Evolutionary conservation across 2,329 filamentous ascomycete genomes (phyloP).

Genomic region (Aspergillus costaricaensis): DNA sequence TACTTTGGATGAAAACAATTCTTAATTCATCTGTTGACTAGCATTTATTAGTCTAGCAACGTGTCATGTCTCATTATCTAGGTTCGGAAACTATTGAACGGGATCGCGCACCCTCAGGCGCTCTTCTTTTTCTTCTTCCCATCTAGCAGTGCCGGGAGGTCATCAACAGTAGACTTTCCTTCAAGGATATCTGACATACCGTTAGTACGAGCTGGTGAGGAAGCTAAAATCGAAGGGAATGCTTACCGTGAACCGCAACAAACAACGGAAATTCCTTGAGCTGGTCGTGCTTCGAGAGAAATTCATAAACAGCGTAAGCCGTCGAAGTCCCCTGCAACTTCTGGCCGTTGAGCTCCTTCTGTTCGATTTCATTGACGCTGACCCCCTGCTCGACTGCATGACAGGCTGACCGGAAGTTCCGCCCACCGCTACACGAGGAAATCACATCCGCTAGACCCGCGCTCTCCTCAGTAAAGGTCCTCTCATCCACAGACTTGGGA

Average conservation of each 20-base stretch:
- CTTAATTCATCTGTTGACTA: no score
- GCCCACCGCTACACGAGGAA: constrained; percentile 16
- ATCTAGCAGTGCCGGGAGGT: constrained; percentile 4
- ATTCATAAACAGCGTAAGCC: constrained; percentile 14
- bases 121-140: background rate
- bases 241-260: constrained; percentile 13
- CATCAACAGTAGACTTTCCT: constrained; percentile 4
- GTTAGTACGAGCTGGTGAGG: background rate
- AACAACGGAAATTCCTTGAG: constrained; percentile 19
- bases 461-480: constrained; percentile 24
- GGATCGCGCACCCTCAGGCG: background rate
- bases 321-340: constrained; percentile 22
- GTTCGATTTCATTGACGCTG: constrained; percentile 19
- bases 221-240: no score
- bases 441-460: constrained; percentile 27
- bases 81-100: no score
- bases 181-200: constrained; percentile 1
- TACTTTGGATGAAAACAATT: no score
- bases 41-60: background rate
- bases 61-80: background rate
- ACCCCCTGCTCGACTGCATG: constrained; percentile 22
- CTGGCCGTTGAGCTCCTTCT: constrained; percentile 21
- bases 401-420: constrained; percentile 21
- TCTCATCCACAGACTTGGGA: constrained; percentile 19
- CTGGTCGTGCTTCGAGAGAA: constrained; percentile 17